Evolutionary conservation across 164 flowering plant genomes (phyloP), one percentile per base, ranked within the genome.

Genomic region (Echeveria elegans): DNA sequence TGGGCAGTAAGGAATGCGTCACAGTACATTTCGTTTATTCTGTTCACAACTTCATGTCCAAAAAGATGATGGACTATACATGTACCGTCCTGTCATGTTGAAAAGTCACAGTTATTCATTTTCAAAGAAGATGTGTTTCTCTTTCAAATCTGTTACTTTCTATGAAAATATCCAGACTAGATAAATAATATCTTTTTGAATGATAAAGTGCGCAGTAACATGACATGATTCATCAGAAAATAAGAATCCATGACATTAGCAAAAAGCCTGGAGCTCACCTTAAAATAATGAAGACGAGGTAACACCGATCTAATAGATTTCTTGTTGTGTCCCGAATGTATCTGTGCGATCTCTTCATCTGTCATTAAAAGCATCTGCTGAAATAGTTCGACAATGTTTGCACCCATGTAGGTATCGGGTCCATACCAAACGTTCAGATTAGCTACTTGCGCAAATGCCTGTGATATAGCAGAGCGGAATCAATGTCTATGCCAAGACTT

Each of bases 321-420:
- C 68, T 79, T 80, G 72, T 83, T 77, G 69, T 94, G 98, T 66
- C 68, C 65, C 50, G 90, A 85, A 79, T 94, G 98, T 63, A 94
- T 80, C 71, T 75, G 79, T n/a, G 83, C 79, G 48, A 94, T 88
- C 80, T 91, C 99, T 79, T 88, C 96, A 79, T 94, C 83, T 68
- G 90, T 79, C 99, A 94, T 91, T 69, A 72, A 66, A 29, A 86
- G 76, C 92, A 94, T 94, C 78, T 89, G 97, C 71, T 74, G 86
- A 74, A 94, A 87, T 73, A 89, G 73, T 76, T 91, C 91, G 26
- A 65, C 76, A 41, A 94, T 85, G 75, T 94, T 94, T 72, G 96
- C 96, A 73, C 99, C 99, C 97, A 94, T 94, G 79, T 94, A 91
- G 45, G 96, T 82, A 76, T 94, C 97, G 48, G 99, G 99, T 59